A percentile compares a stretch with the other conserved stretches of the same genome.
These are phyloP conservation scores for Kuraishia hungarica DNA, from an alignment of 805 yeast genomes.

Conservation along the genomic window DNA sequence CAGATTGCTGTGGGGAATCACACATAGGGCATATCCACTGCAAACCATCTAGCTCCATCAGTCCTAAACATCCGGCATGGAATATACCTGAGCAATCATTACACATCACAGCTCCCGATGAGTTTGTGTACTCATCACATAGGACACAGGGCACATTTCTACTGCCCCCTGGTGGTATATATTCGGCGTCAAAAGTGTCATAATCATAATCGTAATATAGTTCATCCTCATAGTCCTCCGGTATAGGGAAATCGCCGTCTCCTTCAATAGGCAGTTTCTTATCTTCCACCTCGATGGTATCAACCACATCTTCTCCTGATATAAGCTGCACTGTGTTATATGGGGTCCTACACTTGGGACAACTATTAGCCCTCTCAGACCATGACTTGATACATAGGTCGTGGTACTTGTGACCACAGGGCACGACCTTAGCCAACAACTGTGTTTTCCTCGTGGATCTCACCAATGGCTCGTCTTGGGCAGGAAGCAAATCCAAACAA, in stretches of 20 bases:
- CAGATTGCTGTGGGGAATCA: constrained; percentile 18
- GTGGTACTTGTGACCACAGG: constrained; percentile 26
- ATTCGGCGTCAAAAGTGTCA: constrained; percentile 5
- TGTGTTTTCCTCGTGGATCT: constrained; percentile 7
- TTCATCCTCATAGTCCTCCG: neutral
- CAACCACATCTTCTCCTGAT: constrained; percentile 9
- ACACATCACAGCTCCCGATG: constrained; percentile 20
- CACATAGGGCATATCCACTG: constrained; percentile 27
- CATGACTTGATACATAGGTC: constrained; percentile 25
- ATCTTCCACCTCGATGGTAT: constrained; percentile 12
- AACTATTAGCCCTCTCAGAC: constrained; percentile 25
- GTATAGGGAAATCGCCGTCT: constrained; percentile 11
- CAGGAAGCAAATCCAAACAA: constrained; percentile 8
- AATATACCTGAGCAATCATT: constrained; percentile 22
- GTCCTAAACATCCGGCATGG: constrained; percentile 22
- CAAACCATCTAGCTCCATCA: constrained; percentile 9
- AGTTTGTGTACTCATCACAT: constrained; percentile 18
- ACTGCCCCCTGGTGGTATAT: constrained; percentile 2
- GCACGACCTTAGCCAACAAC: constrained; percentile 7
- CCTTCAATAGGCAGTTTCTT: constrained; percentile 15
- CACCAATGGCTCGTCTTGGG: neutral
- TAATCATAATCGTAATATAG: constrained; percentile 1
- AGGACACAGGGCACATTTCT: constrained; percentile 18
- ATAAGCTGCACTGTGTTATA: constrained; percentile 15
- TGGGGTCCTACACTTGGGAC: constrained; percentile 24